Base-by-base conservation (phyloP, 1,284 basidiomycete genomes). In the Fomitopsis betulina region DNA sequence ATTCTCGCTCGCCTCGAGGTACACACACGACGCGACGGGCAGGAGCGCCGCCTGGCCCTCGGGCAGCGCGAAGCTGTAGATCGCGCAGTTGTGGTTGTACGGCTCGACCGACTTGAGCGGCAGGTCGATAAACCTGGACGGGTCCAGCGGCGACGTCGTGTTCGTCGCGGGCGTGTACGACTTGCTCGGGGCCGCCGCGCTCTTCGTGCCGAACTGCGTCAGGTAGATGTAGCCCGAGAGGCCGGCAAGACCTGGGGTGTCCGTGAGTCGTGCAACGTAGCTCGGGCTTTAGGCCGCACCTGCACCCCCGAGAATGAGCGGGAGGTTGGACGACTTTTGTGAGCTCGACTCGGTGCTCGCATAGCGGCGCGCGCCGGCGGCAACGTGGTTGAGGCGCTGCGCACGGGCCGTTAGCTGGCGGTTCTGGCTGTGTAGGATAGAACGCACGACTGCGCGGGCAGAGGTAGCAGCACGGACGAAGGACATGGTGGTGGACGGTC, bases 31-130 rank as follows among this genome's bases (percentile, higher is more conserved):
- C 17, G 90, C 78, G 52, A 93, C 83, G 15, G 90, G 88, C 32
- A 94, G 79, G 32, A 92, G 81, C 7, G 93, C 88, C 3, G 89
- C 87, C 62, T 91, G 83, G 61, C 87, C 84, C 54, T 93, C 85
- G 39, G 93, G 93, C 39, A 98, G 81, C 68, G 89, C 88, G 70
- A 99, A 97, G 58, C 89, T 79, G 75, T 94, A 96, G 68, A 84
- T 89, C 60, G 79, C 79, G 56, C 80, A 79, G 68, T 79, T 82
- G 62, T 79, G 70, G 69, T 81, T 99, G 81, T 98, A 98, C 2
- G 87, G 86, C 65, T 87, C 81, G 65, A 98, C 78, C 70, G 87
- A 84, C 75, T 91, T 91, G 67, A 98, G 83, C 69, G 86, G 89
- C 74, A 98, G 87, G 70, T 91, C 84, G 55, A 85, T 73, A 68